These are phyloP conservation scores for Rhodotorula kratochvilovae DNA, from an alignment of 768 basidiomycete species.

Conservation along the genomic window DNA sequence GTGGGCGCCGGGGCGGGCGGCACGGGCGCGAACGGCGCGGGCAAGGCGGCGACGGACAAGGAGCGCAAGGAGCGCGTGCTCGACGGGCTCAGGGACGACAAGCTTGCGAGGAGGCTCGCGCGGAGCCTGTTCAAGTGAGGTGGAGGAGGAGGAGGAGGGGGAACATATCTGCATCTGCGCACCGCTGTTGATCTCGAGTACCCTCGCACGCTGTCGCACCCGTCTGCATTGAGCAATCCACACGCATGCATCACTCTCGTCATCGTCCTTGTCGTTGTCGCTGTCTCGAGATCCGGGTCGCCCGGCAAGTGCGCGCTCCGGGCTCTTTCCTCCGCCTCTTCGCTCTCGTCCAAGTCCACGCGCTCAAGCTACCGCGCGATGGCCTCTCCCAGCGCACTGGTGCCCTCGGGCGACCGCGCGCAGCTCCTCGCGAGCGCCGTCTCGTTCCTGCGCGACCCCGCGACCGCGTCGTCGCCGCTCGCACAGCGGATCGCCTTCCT, in stretches of 20 bases:
- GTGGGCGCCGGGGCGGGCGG: neutral
- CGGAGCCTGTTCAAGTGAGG: constrained; percentile 29
- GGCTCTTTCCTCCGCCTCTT: too few species aligned
- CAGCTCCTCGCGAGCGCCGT: constrained; percentile 35
- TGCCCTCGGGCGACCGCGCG: constrained; percentile 10
- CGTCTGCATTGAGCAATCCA: too few species aligned
- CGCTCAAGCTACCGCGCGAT: neutral
- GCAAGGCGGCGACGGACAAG: neutral
- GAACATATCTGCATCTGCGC: neutral
- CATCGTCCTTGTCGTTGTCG: too few species aligned
- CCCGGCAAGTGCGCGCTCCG: too few species aligned
- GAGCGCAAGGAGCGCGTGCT: constrained; percentile 26
- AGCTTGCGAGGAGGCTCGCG: constrained; percentile 24
- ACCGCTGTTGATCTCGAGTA: too few species aligned
- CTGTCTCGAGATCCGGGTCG: neutral
- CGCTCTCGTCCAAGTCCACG: too few species aligned
- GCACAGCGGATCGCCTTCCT: constrained; percentile 86
- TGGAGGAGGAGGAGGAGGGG: neutral
- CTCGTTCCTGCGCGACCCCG: constrained; percentile 43
- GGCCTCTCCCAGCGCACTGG: neutral
- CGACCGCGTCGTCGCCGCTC: constrained; percentile 63
- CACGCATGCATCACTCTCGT: too few species aligned
- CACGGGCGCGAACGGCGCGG: neutral
- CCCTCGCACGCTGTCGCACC: neutral
- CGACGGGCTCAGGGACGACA: constrained; percentile 29